A percentile compares a stretch with the other conserved stretches of the same genome.
Evolutionary conservation across 2,329 filamentous ascomycete genomes (phyloP).

Genomic region (Colletotrichum abscissum): DNA sequence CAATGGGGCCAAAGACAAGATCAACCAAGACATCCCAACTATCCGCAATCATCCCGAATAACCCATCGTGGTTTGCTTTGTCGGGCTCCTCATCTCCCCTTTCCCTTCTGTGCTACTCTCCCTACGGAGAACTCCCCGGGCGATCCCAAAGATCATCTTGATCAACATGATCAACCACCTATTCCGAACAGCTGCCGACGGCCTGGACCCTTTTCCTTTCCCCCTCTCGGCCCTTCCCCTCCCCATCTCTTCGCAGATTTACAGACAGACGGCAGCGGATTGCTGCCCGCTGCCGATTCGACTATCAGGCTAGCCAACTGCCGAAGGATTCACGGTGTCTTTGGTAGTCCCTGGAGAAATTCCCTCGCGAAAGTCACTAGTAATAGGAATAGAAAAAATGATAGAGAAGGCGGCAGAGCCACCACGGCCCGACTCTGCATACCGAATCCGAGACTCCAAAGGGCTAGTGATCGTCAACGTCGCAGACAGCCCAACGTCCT

Average conservation of each 20-base stretch:
- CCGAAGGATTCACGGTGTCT: conserved; percentile 5
- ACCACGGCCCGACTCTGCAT: conserved; percentile 2
- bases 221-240: background rate
- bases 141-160: conserved; percentile 27
- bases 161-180: conserved; percentile 29
- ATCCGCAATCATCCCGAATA: too few species aligned
- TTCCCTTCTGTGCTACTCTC: background rate
- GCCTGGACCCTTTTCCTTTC: background rate
- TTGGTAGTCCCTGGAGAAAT: background rate
- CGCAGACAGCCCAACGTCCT: background rate
- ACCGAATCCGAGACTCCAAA: conserved; percentile 10
- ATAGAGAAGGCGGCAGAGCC: background rate
- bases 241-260: background rate
- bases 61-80: too few species aligned
- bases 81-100: background rate
- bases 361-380: background rate
- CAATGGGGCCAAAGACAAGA: background rate
- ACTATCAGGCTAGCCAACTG: conserved; percentile 11
- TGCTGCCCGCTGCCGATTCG: background rate
- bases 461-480: background rate
- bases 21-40: conserved; percentile 19
- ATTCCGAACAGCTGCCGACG: background rate
- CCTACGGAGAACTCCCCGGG: conserved; percentile 9
- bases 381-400: background rate
- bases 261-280: background rate